phyloP scores from a whole-genome alignment of 2,329 filamentous ascomycete genomes.

The Monosporascus sp. region DNA sequence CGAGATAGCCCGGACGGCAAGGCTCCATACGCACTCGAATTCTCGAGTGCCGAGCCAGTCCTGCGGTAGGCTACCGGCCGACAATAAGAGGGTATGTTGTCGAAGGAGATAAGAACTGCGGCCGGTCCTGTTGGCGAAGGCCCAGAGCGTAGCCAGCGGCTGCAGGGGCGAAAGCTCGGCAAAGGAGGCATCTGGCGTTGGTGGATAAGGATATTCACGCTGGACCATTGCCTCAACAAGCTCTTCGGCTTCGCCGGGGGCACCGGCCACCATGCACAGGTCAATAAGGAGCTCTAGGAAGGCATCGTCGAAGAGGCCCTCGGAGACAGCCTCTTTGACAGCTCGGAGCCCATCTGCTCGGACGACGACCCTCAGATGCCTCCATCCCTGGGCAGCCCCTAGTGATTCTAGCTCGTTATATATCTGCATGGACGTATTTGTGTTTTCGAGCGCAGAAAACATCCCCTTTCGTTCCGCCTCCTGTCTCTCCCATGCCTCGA shows the following conservation, averaged over 20 bases:
- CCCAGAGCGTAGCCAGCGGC: constrained; percentile 29
- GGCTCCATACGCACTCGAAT: constrained; percentile 37
- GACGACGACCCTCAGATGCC: constrained; percentile 37
- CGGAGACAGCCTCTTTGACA: constrained; percentile 35
- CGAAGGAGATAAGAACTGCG: constrained; percentile 31
- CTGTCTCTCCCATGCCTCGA: constrained; percentile 36
- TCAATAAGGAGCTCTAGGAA: constrained; percentile 37
- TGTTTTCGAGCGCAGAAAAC: constrained; percentile 27
- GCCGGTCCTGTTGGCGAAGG: constrained; percentile 27
- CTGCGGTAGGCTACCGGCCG: constrained; percentile 28
- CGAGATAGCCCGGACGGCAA: constrained; percentile 31
- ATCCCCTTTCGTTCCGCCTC: constrained; percentile 34
- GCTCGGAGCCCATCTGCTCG: constrained; percentile 42
- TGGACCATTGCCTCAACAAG: constrained; percentile 32
- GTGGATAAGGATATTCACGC: constrained; percentile 31
- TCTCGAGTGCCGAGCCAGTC: constrained; percentile 40
- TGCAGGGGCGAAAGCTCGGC: constrained; percentile 19
- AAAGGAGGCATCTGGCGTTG: constrained; percentile 25
- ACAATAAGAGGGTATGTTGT: constrained; percentile 32
- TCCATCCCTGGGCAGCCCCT: constrained; percentile 39
- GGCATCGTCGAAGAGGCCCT: constrained; percentile 35
- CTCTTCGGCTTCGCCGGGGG: constrained; percentile 34
- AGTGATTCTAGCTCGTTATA: constrained; percentile 45
- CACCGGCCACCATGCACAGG: constrained; percentile 33
- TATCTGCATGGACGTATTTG: constrained; percentile 37